Evolutionary conservation across 2,329 filamentous ascomycete species (phyloP).

Genomic region (Penicillium sp.): DNA sequence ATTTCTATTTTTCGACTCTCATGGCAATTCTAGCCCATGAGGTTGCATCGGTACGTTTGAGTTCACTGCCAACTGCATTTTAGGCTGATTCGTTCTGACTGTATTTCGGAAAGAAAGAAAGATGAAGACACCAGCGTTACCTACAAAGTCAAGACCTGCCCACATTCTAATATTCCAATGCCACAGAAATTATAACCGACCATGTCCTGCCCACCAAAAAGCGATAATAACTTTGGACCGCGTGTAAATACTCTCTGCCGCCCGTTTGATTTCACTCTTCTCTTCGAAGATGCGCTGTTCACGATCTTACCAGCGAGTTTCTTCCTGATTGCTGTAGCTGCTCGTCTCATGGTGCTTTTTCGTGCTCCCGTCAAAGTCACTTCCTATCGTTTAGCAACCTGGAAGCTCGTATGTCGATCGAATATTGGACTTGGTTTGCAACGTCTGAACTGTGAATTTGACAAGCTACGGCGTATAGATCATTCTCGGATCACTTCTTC

Average conservation of each 20-base stretch:
- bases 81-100: not conserved
- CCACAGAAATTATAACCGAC: not conserved
- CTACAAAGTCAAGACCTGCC: too few relatives aligned
- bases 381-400: not conserved
- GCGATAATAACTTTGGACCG: conserved; percentile 14
- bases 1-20: not conserved
- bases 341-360: conserved; percentile 21
- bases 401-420: conserved; percentile 7
- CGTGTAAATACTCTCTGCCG: conserved; percentile 13
- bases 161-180: too few relatives aligned
- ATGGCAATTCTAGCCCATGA: not conserved
- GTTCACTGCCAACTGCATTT: not conserved
- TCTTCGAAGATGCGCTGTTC: conserved; percentile 34
- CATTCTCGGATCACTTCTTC: not conserved
- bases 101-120: not conserved
- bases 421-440: not conserved
- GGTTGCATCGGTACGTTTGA: not conserved
- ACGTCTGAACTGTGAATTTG: not conserved
- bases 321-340: conserved; percentile 17
- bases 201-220: conserved; percentile 10
- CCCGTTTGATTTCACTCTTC: conserved; percentile 35
- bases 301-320: conserved; percentile 22
- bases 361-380: conserved; percentile 8
- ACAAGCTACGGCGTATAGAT: not conserved
- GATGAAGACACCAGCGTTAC: not conserved